phyloP scores from a whole-genome alignment of 306 rosid genomes.

The Dryas alaskensis region DNA sequence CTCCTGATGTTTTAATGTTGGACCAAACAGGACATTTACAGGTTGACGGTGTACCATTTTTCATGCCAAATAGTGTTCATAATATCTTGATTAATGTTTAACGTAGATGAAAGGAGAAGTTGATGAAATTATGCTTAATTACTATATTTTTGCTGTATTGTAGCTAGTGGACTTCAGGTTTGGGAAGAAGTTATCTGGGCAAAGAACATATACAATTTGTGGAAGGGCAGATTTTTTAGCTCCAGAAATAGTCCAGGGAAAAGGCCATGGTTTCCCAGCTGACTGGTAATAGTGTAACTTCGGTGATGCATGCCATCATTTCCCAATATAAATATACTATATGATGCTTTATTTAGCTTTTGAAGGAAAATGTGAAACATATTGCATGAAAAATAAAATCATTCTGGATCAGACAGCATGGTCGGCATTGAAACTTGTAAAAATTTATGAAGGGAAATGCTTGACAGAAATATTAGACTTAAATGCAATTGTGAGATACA shows the following conservation, averaged over 20 bases:
- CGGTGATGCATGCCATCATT: conserved; percentile 18
- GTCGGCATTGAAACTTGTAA: background rate
- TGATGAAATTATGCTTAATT: conserved; percentile 4
- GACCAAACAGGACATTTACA: conserved; percentile 78
- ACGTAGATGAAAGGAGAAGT: conserved; percentile 9
- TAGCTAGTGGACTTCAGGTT: conserved; percentile 92
- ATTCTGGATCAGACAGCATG: background rate
- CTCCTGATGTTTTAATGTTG: conserved; percentile 80
- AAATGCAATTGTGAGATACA: background rate
- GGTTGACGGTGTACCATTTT: conserved; percentile 38
- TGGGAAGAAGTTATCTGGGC: conserved; percentile 60
- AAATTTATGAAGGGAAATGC: background rate
- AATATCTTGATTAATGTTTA: conserved; percentile 19
- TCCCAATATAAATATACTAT: background rate
- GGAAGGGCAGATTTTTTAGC: conserved; percentile 87
- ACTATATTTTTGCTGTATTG: conserved; percentile 24
- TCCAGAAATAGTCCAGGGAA: conserved; percentile 92
- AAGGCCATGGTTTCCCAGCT: conserved; percentile 88
- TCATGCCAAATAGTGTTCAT: conserved; percentile 14
- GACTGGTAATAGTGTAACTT: conserved; percentile 70
- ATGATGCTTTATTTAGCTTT: background rate
- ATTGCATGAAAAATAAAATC: background rate
- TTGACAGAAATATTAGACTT: background rate
- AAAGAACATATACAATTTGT: conserved; percentile 88
- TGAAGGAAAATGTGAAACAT: background rate